phyloP scores from a whole-genome alignment of 495 filamentous ascomycete genomes.

The Penicillium coprophilum region DNA sequence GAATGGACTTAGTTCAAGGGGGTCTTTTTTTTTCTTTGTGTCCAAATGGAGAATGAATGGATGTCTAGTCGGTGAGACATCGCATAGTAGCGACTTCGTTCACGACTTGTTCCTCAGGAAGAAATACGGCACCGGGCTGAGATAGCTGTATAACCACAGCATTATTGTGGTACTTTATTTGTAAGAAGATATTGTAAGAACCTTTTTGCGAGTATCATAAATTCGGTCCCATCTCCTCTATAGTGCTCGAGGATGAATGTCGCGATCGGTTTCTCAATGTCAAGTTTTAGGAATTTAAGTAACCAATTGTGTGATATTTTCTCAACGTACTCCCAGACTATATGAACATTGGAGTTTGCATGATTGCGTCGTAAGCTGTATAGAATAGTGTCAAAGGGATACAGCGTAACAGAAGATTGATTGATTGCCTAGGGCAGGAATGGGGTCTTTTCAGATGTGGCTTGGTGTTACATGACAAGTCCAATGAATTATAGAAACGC shows the following conservation, averaged over 20 bases:
- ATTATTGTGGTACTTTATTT: conserved; percentile 10
- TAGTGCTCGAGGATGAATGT: conserved; percentile 16
- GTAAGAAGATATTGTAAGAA: conserved; percentile 19
- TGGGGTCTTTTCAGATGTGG: no score
- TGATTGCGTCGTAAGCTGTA: background rate
- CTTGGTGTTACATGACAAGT: no score
- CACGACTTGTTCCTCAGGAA: conserved; percentile 35
- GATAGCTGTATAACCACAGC: conserved; percentile 14
- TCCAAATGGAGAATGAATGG: conserved; percentile 39
- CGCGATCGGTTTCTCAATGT: conserved; percentile 11
- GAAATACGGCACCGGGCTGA: conserved; percentile 21
- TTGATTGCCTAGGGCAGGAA: no score
- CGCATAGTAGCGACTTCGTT: conserved; percentile 46
- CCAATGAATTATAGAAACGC: no score
- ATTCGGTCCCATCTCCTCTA: conserved; percentile 3
- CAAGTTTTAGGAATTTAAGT: conserved; percentile 11
- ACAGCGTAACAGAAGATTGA: no score
- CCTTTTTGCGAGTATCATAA: conserved; percentile 18
- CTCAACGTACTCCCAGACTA: conserved; percentile 20
- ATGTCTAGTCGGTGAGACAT: conserved; percentile 38
- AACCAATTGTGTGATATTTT: conserved; percentile 18
- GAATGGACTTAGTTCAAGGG: conserved; percentile 37
- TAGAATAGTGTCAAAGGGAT: background rate
- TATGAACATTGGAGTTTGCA: background rate
- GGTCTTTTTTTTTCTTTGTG: conserved; percentile 23